Evolutionary conservation across 2,329 filamentous ascomycete genomes (phyloP).

Genomic region (Pseudopithomyces maydicus): DNA sequence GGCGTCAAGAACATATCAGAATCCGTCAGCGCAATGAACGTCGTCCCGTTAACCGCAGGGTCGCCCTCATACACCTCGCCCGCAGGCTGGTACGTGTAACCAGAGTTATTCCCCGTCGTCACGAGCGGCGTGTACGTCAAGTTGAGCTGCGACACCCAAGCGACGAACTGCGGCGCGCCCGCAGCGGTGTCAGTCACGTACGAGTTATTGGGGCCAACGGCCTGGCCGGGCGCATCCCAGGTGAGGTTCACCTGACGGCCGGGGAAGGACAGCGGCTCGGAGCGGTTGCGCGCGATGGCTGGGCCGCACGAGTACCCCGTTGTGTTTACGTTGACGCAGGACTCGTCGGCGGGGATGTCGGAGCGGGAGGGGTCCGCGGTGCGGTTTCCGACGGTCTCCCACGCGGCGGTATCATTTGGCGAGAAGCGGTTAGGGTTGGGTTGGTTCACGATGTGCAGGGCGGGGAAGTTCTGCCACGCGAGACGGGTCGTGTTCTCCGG

Average conservation of each 20-base stretch:
- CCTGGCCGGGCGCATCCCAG: slow-evolving; percentile 73
- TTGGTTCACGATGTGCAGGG: slow-evolving; percentile 73
- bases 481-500: slow-evolving; percentile 74
- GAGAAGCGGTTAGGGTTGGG: slow-evolving; percentile 74
- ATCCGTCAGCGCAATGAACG: slow-evolving; percentile 80
- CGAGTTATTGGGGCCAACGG: slow-evolving; percentile 80
- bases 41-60: slow-evolving; percentile 74
- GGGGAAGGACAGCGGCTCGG: slow-evolving; percentile 72
- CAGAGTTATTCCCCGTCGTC: slow-evolving; percentile 65
- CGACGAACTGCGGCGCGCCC: slow-evolving; percentile 66
- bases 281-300: slow-evolving; percentile 71
- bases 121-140: slow-evolving; percentile 62
- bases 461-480: slow-evolving; percentile 84
- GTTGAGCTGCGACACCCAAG: slow-evolving; percentile 76
- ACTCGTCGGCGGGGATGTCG: slow-evolving; percentile 52
- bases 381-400: slow-evolving; percentile 68
- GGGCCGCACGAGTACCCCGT: slow-evolving; percentile 64
- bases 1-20: slow-evolving; percentile 70
- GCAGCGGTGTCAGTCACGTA: slow-evolving; percentile 71
- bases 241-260: slow-evolving; percentile 72
- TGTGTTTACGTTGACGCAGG: slow-evolving; percentile 63
- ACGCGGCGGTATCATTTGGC: slow-evolving; percentile 63
- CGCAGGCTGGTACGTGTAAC: slow-evolving; percentile 75
- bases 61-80: slow-evolving; percentile 70
- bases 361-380: slow-evolving; percentile 60